Evolutionary conservation across 2,329 filamentous ascomycete genomes (phyloP), one percentile per base, ranked within the genome.

Genomic region (Sporothrix globosa): DNA sequence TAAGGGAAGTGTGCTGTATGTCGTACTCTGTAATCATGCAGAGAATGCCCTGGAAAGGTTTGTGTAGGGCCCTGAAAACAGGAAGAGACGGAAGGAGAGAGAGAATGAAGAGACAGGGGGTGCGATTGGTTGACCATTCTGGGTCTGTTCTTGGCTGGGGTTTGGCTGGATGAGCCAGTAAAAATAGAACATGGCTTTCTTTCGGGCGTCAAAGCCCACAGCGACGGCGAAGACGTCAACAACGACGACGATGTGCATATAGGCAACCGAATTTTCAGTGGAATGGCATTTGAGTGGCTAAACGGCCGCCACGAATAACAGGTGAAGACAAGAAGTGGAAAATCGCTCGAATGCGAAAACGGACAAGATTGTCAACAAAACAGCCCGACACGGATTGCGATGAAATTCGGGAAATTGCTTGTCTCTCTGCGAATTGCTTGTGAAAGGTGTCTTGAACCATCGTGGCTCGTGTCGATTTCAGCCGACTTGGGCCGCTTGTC

Each of bases 181-280:
- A 66, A 66, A 66, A 66, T 66, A 66, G 63, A 52, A 39, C 46
- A 66, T 27, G 46, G 27, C 27, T 44, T 14, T 58, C 34, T 21
- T 27, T 44, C 41, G 41, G 41, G 41, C 41, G 41, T 34, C 56
- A 7, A 34, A 14, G 53, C 14, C 58, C 39, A 63, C 56, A 3
- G 58, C 39, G 39, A 44, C 3, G n/a, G 21, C 52, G 24, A 30
- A 19, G 5, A 54, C 52, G 52, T 44, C 54, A 39, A 24, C 56
- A 46, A 17, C 58, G 34, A 21, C 34, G 56, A 63, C 58, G 58
- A 46, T 13, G 39, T 63, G 58, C 58, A 63, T 46, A 11, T 6
- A 44, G 58, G 58, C 58, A 63, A 17, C 58, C 58, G 13, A 24
- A 17, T 61, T 61, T 44, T 46, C 13, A n/a, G 44, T 44, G n/a